These are phyloP conservation scores for Sporothrix mexicana DNA, from an alignment of 2,329 filamentous ascomycete species.

Conservation along the genomic window DNA sequence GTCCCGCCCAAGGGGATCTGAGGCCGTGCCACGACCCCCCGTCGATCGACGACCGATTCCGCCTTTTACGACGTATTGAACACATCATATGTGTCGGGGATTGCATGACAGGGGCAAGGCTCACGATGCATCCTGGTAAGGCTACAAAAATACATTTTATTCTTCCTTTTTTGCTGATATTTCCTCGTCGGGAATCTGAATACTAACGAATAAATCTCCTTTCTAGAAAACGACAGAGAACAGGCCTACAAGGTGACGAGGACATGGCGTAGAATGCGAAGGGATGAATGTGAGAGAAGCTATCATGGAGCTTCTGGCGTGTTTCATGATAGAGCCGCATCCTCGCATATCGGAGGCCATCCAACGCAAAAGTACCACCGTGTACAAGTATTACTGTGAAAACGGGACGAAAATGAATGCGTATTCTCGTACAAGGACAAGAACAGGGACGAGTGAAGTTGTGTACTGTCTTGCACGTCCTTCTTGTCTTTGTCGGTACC, in stretches of 20 bases:
- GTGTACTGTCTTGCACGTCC: not conserved
- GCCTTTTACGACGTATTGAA: constrained; percentile 8
- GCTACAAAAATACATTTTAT: not conserved
- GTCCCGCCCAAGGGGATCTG: not conserved
- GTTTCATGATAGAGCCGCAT: constrained; percentile 9
- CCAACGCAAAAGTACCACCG: not conserved
- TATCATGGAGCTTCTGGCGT: not conserved
- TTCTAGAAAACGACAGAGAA: not conserved
- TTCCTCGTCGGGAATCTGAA: not conserved
- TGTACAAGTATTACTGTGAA: not conserved
- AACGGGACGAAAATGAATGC: not conserved
- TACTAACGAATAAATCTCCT: not conserved
- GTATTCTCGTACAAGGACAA: not conserved
- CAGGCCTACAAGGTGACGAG: not conserved
- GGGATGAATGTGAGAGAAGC: not conserved
- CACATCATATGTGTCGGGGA: constrained; percentile 19
- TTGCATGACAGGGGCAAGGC: not conserved
- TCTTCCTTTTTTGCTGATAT: not conserved
- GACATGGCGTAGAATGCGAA: constrained; percentile 1
- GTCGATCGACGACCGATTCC: constrained; percentile 1
- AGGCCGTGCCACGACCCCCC: not conserved
- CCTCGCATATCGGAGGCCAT: not conserved
- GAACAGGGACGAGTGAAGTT: not conserved
- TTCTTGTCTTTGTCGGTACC: not conserved
- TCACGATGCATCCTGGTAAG: not conserved